Base-by-base conservation (phyloP, 1,284 basidiomycete species). In the Pulveroboletus sp. region DNA sequence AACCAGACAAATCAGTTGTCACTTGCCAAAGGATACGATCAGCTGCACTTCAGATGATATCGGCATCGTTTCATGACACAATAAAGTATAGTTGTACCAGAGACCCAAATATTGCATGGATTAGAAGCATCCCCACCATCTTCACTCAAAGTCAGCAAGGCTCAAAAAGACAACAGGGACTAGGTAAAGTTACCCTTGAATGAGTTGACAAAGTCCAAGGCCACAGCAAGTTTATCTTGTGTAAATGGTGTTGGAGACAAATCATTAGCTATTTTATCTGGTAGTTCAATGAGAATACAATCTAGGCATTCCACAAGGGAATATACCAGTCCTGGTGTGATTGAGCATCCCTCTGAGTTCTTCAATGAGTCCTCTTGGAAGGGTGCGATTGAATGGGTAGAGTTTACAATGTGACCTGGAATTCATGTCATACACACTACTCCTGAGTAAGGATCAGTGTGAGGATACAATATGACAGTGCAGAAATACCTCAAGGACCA, bases 321-420 rank as follows among this genome's bases (percentile, higher is more conserved):
- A n/a, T n/a, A n/a, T n/a, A n/a, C n/a, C n/a, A n/a, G n/a, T n/a
- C n/a, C n/a, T n/a, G n/a, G n/a, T 35, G 49, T 37, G 16, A 67
- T 63, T 61, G 21, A 67, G 54, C 45, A 65, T 61, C 11, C 65
- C 65, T 44, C 52, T 53, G 1, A 63, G 58, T 8, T 53, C 50
- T 29, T 44, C 52, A 11, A 61, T 52, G 10, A 43, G 36, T 7
- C 13, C 6, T 17, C 39, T 17, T 1, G 61, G 57, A 45, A 60
- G 37, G 9, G 32, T 45, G 11, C 59, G 50, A 49, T 40, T 21
- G 26, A 63, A 41, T 0, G 59, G 61, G 9, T 66, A 64, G 50
- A 52, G 62, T 54, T 63, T 58, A 41, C 63, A 63, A 37, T 64
- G 62, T 3, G 59, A 48, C 61, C 64, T 63, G 12, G 6, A 37